Evolutionary conservation across 208 protist genomes (phyloP).

Genomic region (Trypanosoma lewisi): DNA sequence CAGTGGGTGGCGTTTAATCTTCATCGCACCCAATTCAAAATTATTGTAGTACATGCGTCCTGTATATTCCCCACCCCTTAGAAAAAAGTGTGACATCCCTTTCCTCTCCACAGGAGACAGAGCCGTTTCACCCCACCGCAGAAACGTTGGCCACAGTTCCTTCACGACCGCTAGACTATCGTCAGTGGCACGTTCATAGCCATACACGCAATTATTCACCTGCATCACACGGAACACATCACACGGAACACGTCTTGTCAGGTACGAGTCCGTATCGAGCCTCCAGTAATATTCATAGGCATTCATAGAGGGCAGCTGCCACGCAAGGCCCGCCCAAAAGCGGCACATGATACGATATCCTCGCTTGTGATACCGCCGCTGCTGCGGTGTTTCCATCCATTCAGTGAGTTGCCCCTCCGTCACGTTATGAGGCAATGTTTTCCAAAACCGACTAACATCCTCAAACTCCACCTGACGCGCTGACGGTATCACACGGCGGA

Average conservation of each 20-base stretch:
- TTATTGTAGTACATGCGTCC: slow-evolving; percentile 39
- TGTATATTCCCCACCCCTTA: slow-evolving; percentile 9
- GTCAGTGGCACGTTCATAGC: slow-evolving; percentile 18
- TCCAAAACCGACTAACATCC: slow-evolving; percentile 23
- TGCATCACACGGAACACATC: slow-evolving; percentile 36
- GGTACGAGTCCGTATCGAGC: slow-evolving; percentile 37
- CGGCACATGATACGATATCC: slow-evolving; percentile 42
- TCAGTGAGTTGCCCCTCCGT: slow-evolving; percentile 19
- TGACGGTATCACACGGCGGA: slow-evolving; percentile 21
- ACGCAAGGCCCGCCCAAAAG: slow-evolving; percentile 35
- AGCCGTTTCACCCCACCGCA: slow-evolving; percentile 3
- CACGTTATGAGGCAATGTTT: slow-evolving; percentile 18
- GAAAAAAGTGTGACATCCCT: not conserved
- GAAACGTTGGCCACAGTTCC: slow-evolving; percentile 14
- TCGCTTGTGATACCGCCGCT: slow-evolving; percentile 17
- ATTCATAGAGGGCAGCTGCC: slow-evolving; percentile 35
- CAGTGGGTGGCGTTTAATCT: slow-evolving; percentile 22
- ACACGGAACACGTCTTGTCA: slow-evolving; percentile 24
- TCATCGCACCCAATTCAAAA: slow-evolving; percentile 33
- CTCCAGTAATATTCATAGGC: slow-evolving; percentile 57
- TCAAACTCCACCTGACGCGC: slow-evolving; percentile 35
- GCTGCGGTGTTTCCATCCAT: slow-evolving; percentile 21
- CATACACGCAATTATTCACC: slow-evolving; percentile 28
- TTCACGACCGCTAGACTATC: slow-evolving; percentile 1
- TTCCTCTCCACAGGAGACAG: not conserved